Base-by-base conservation (phyloP, 1,284 basidiomycete genomes). In the Ceratobasidium sp. region DNA sequence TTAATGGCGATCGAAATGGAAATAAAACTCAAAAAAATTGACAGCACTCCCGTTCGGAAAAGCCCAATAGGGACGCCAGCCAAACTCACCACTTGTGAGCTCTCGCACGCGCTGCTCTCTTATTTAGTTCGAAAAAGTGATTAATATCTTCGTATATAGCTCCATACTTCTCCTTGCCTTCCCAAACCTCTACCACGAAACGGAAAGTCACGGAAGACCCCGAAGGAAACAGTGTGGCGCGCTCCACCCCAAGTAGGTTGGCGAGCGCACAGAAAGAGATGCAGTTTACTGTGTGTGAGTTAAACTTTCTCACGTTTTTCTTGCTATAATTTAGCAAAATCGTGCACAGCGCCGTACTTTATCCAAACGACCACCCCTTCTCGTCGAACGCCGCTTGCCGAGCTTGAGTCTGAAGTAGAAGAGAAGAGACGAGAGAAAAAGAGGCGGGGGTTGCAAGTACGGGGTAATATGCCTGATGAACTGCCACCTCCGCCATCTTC, bases 311-410 rank as follows among this genome's bases (percentile, higher is more conserved):
- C n/a, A 27, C 27, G n/a, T 29, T 5, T 48, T 48, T 16, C 16
- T 19, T 34, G 19, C 11, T 13, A n/a, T 11, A 51, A 2, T 13
- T 37, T 19, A 11, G 9, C 1, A 22, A 48, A 29, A 8, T 61
- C 39, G 24, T 13, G 27, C 13, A 16, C n/a, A 73, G 71, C 71
- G 24, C 71, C 71, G 24, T 73, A 73, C 29, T 73, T 73, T 54
- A 2, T 29, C 19, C 31, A 27, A 46, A 53, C 58, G 24, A 9
- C 48, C 48, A 61, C 58, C 41, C 58, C 56, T 49, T 29, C 39
- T 49, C 43, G 43, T 46, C 43, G n/a, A 34, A 48, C 43, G 29
- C 19, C 46, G n/a, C 29, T n/a, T 16, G 19, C 29, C 24, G 4
- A 48, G 46, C 16, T 34, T 2, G 46, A 31, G 16, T 14, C n/a